Evolutionary conservation across 352 stramenopile species (phyloP), one percentile per base, ranked within the genome.

Genomic region (Phytopythium mirpurense): DNA sequence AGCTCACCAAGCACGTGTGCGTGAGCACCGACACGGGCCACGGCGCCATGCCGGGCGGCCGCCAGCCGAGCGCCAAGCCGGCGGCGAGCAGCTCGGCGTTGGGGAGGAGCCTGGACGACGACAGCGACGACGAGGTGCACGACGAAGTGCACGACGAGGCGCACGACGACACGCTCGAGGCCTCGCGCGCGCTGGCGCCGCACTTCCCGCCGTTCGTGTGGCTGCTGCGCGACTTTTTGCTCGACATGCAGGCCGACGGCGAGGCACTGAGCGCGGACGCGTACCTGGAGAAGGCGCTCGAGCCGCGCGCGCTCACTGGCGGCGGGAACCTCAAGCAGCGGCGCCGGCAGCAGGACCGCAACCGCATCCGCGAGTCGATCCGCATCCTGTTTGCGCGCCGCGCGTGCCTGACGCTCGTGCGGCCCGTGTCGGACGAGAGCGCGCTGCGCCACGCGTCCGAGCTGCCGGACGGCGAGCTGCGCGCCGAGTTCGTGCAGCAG

Each of bases 121-220:
- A 45, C 2, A 23, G 36, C 14, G 34, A 46, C 23, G 18, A 38
- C 4, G 48, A 24, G 0, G 15, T 26, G 1, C 21, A 19, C 15
- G n/a, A 34, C 9, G 35, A 34, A 32, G 57, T 68, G n/a, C 59
- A 68, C 2, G 24, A 24, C 16, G 31, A 31, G 10, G 38, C 63
- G 23, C 71, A 65, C 24, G 54, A 65, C 21, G 76, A 87, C 52
- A 57, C 67, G 3, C 23, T 75, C 23, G 58, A 68, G 11, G 72
- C 86, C 49, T 84, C 72, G 0, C 59, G 57, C 1, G 74, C 74
- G 2, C 65, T 94, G 29, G 79, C 84, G 32, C 75, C 70, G 23
- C 82, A 93, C 52, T 94, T 94, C 51, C 84, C 84, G 27, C 84
- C 82, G 46, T 89, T 94, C 19, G 60, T 93, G 26, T 92, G 83